Evolutionary conservation across 2,329 filamentous ascomycete species (phyloP).

Genomic region (Colletotrichum falcatum): DNA sequence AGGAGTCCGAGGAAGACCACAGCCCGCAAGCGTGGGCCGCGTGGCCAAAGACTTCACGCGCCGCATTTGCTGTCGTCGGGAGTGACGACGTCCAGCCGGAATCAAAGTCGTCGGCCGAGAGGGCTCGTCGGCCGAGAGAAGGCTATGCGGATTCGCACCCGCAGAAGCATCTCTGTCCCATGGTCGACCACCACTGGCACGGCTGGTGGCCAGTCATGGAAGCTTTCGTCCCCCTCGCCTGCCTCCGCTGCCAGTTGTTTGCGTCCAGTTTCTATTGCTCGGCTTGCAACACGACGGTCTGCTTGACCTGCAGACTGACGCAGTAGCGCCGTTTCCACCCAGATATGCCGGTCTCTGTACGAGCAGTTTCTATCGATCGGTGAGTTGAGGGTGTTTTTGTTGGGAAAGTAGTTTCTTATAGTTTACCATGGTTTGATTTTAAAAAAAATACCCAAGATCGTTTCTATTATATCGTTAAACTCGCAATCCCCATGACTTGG

Average conservation of each 20-base stretch:
- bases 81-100: background rate
- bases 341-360: background rate
- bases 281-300: background rate
- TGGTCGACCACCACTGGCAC: background rate
- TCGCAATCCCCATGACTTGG: background rate
- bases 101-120: background rate
- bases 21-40: too few species aligned
- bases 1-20: background rate
- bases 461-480: background rate
- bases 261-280: background rate
- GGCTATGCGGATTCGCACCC: background rate
- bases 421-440: background rate
- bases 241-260: background rate
- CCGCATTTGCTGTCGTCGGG: accelerated
- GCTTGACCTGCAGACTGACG: background rate
- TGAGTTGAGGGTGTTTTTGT: too few species aligned
- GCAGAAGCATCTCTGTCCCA: background rate
- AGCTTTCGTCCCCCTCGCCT: background rate
- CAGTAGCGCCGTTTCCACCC: too few species aligned
- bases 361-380: background rate
- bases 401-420: background rate
- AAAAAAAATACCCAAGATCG: background rate
- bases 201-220: background rate
- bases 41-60: background rate
- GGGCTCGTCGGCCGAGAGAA: background rate